Base-by-base conservation (phyloP, 345 rosid genomes). In the Salix brachista region DNA sequence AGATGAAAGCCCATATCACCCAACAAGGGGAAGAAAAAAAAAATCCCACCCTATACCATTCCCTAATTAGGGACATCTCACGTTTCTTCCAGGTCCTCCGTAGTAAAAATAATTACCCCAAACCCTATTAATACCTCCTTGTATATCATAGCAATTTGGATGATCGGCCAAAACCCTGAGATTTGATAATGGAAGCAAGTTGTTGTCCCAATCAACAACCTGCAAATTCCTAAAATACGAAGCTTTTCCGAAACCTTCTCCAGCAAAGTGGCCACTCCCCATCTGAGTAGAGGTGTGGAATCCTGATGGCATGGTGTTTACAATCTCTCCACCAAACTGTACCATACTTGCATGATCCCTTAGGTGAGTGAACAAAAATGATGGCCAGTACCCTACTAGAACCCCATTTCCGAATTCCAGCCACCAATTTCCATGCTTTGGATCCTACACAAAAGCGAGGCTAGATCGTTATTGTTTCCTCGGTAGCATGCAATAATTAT, bases 381-480 rank as follows among this genome's bases (percentile, higher is more conserved):
- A 86, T 0, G 99, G 99, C 99, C 99, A 96, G 64, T 96, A 96
- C 14, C 99, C 99, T 1, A 96, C 97, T 52, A 96, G 79, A 6
- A 90, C 78, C 48, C 99, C 99, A 0, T 92, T 86, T 77, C 98
- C 99, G 80, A 96, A 93, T 84, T 96, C 96, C 62, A 96, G 86
- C 99, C 99, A 96, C 99, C 99, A 96, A 74, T 96, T 90, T 32
- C 99, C 99, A 73, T 93, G 99, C 85, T 96, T 96, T 69, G 99
- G 99, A 88, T 96, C 99, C 99, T 96, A 65, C 76, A 71, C 21
- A 61, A 18, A 66, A 56, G 14, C 0, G 26, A 23, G 42, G 1
- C 2, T 25, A 2, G 17, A 16, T 19, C 42, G n/a, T 28, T n/a
- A 4, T 4, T 36, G 44, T 52, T 44, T 39, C 25, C 52, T 54